Conservation (phyloP, 2,329 filamentous ascomycete species). For the Talaromyces marneffei region DNA sequence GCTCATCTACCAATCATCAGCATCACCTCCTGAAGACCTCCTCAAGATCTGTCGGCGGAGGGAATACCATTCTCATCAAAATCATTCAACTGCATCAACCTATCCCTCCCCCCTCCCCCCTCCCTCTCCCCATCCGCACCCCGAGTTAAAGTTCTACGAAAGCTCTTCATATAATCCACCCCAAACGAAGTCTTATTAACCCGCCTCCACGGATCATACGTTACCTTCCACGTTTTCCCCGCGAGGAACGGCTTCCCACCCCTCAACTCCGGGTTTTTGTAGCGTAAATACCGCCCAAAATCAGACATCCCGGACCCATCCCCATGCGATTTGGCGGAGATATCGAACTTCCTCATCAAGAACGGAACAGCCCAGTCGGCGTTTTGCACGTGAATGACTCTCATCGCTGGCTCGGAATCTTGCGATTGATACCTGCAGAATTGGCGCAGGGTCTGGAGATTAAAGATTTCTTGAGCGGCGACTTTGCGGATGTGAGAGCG, state of each 20-base stretch:
- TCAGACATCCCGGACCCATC: slow-evolving; percentile 37
- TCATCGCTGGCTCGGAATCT: slow-evolving; percentile 22
- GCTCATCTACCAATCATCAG: slow-evolving; percentile 27
- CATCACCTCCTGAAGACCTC: neutral
- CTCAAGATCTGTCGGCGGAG: neutral
- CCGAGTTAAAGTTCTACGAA: slow-evolving; percentile 17
- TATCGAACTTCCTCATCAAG: slow-evolving; percentile 49
- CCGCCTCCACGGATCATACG: slow-evolving; percentile 48
- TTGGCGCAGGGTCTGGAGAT: slow-evolving; percentile 39
- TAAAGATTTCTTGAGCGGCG: slow-evolving; percentile 44
- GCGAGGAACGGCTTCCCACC: slow-evolving; percentile 49
- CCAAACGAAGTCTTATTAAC: slow-evolving; percentile 47
- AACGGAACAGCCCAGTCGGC: slow-evolving; percentile 47
- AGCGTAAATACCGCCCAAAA: slow-evolving; percentile 47
- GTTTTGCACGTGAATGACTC: slow-evolving; percentile 48
- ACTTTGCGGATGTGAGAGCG: slow-evolving; percentile 39
- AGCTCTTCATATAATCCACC: slow-evolving; percentile 48
- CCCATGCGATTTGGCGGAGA: slow-evolving; percentile 29
- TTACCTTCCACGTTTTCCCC: slow-evolving; percentile 47
- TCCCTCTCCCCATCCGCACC: slow-evolving; percentile 8
- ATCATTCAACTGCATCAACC: slow-evolving; percentile 48
- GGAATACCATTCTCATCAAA: slow-evolving; percentile 37
- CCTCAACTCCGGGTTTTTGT: slow-evolving; percentile 42
- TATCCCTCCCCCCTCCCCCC: slow-evolving; percentile 26
- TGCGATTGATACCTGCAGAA: slow-evolving; percentile 31